Evolutionary conservation across 108 stramenopile species (phyloP), one percentile per base, ranked within the genome.

Genomic region (Aurantiochytrium sp.): DNA sequence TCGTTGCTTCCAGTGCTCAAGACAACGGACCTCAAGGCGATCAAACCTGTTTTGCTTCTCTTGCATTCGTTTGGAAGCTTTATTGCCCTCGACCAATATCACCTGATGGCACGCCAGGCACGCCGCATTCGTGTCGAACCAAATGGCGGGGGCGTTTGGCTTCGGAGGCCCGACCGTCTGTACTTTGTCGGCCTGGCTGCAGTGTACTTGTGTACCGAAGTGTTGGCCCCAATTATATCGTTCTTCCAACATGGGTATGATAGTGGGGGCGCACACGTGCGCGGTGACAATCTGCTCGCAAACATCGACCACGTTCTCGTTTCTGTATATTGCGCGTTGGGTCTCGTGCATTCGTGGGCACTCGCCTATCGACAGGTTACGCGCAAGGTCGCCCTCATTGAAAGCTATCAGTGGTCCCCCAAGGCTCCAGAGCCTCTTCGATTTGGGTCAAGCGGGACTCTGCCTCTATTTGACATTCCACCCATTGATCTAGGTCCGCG

Each of bases 371-470:
- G 51, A 6, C 76, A 83, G 76, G 49, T 83, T 25, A 2, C 76
- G n/a, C 76, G 76, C 45, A 83, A 83, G 76, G 76, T 83, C 28
- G 76, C 76, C 6, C 25, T 83, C 49, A 83, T 83, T 23, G 76
- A 83, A 53, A 53, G 49, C 51, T 83, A 83, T 23, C 76, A 83
- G 76, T 83, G 76, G 76, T 83, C 76, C n/a, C 76, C 76, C 42
- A 69, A 69, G 64, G 64, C 21, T 42, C 64, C 64, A 59, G n/a
- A 59, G 59, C 59, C 59, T 23, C n/a, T 59, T 23, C 59, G 35
- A 35, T 35, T 35, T 35, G 35, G 35, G 35, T 35, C 35, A 35
- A 35, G 35, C 35, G 35, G 35, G 35, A 35, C 35, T 2, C 35
- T 35, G 35, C 35, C 35, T 2, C 35, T 35, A 35, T 35, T 35